phyloP scores from a whole-genome alignment of 2,329 filamentous ascomycete species.

The Colletotrichum noveboracense region DNA sequence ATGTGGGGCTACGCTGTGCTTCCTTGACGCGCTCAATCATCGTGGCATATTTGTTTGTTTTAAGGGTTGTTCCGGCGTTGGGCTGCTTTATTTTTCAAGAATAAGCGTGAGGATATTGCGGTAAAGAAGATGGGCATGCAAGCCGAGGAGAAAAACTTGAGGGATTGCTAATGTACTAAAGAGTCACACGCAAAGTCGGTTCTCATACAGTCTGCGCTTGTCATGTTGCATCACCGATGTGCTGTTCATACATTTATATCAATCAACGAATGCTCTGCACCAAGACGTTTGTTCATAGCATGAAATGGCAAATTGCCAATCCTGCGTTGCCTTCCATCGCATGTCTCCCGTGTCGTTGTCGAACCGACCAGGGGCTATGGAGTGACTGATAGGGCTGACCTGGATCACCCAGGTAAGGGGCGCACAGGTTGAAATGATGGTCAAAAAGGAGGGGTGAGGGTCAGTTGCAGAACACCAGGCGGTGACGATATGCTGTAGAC shows the following conservation, averaged over 20 bases:
- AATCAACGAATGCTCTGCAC: not conserved
- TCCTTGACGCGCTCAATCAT: not conserved
- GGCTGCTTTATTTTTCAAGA: not conserved
- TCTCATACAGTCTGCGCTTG: not conserved
- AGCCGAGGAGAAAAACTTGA: not conserved
- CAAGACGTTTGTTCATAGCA: not conserved
- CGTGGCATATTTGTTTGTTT: not conserved
- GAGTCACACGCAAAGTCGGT: not conserved
- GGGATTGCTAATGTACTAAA: not conserved
- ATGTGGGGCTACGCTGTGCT: not conserved
- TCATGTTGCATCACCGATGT: not conserved
- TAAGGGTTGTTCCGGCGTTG: not conserved
- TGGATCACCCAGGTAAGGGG: slow-evolving; percentile 6
- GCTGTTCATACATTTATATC: not conserved
- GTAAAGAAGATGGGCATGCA: not conserved
- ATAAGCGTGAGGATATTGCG: not conserved
- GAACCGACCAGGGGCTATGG: not conserved
- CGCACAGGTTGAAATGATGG: slow-evolving; percentile 7
- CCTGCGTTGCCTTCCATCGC: not conserved
- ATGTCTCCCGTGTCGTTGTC: not conserved
- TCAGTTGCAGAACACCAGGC: not conserved
- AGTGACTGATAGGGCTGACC: slow-evolving; percentile 7
- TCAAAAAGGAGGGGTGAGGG: not conserved
- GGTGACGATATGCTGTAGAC: not conserved
- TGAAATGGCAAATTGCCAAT: not conserved